Percentiles rank a stretch among this genome's conserved stretches.
Conservation (phyloP, 768 basidiomycete species). For the Boletus rubescentipes region DNA sequence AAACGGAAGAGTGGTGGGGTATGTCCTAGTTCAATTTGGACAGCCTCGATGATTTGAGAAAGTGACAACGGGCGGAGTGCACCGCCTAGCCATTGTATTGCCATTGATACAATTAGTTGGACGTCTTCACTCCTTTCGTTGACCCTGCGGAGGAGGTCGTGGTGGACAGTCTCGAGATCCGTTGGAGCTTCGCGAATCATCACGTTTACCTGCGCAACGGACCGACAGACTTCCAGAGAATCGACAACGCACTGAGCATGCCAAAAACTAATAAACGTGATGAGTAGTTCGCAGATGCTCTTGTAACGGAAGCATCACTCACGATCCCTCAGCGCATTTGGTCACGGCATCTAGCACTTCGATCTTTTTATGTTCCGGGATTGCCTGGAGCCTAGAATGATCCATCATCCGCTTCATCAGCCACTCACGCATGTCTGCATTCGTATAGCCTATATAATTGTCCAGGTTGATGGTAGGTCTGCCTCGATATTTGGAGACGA, state of each 20-base stretch:
- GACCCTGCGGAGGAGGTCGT: slow-evolving; percentile 20
- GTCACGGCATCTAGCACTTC: slow-evolving; percentile 21
- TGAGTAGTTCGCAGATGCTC: neutral
- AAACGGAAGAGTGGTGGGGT: slow-evolving; percentile 18
- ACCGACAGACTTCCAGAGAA: slow-evolving; percentile 27
- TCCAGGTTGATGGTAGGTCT: slow-evolving; percentile 23
- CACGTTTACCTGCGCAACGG: slow-evolving; percentile 22
- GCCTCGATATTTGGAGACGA: slow-evolving; percentile 15
- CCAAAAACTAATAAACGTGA: slow-evolving; percentile 22
- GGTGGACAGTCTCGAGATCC: slow-evolving; percentile 23
- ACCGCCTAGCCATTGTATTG: slow-evolving; percentile 24
- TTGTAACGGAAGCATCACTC: neutral
- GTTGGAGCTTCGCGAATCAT: slow-evolving; percentile 18
- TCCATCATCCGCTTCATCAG: slow-evolving; percentile 26
- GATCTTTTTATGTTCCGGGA: slow-evolving; percentile 23
- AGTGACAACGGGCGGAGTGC: slow-evolving; percentile 28
- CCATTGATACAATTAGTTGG: slow-evolving; percentile 25
- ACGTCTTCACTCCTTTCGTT: slow-evolving; percentile 25
- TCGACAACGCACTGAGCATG: slow-evolving; percentile 29
- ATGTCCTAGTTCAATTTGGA: slow-evolving; percentile 28
- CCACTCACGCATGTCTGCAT: slow-evolving; percentile 24
- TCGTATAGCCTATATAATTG: slow-evolving; percentile 21
- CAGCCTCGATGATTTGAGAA: slow-evolving; percentile 28
- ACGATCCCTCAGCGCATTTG: slow-evolving; percentile 18
- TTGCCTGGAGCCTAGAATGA: slow-evolving; percentile 22